Evolutionary conservation across 768 basidiomycete species (phyloP).

Genomic region (Rhodotorula paludigena): DNA sequence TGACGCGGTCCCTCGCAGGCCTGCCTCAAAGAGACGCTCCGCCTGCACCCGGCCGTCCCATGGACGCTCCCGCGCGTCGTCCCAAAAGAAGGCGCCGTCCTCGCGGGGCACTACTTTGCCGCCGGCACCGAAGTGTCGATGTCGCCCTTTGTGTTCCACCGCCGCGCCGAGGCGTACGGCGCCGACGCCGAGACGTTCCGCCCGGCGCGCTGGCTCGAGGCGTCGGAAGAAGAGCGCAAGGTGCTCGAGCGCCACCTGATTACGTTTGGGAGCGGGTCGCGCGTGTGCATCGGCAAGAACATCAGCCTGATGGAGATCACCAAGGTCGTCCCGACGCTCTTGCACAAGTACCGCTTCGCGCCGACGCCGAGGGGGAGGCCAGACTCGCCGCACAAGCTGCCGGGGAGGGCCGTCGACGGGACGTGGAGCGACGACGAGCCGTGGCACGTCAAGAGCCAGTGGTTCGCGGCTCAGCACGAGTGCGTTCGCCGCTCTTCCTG

Average conservation of each 20-base stretch:
- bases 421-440: not conserved
- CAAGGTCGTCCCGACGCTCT: not conserved
- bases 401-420: not conserved
- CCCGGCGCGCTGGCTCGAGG: not conserved
- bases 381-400: not conserved
- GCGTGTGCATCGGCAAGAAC: not conserved
- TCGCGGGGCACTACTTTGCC: conserved; percentile 26
- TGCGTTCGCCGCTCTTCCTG: too few relatives aligned
- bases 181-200: not conserved
- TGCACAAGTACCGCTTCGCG: not conserved
- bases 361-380: not conserved
- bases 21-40: conserved; percentile 13
- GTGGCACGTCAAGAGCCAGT: not conserved
- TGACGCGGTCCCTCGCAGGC: too few relatives aligned
- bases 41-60: conserved; percentile 30
- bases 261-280: not conserved
- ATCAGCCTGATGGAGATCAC: not conserved
- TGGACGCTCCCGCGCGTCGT: conserved; percentile 35
- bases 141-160: not conserved
- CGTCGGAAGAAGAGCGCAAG: not conserved
- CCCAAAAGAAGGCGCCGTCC: conserved; percentile 25
- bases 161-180: not conserved
- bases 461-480: not conserved
- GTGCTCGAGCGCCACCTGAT: not conserved
- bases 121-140: conserved; percentile 2